A percentile compares a stretch with the other conserved stretches of the same genome.
Conservation (phyloP, 164 flowering plant genomes). For the Vitis cinerea region DNA sequence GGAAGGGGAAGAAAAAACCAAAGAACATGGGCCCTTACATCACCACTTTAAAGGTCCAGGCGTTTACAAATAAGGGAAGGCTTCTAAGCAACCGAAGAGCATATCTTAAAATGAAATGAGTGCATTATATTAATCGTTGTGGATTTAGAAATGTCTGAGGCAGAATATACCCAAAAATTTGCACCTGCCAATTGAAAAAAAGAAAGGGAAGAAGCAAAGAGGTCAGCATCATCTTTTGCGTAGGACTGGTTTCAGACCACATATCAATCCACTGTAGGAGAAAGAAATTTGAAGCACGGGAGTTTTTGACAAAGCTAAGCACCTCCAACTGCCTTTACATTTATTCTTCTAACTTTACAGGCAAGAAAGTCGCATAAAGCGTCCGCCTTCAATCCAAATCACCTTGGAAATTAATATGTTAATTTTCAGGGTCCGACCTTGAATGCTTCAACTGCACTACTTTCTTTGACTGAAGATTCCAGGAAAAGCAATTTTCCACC, state of each 20-base stretch:
- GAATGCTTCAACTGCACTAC: background rate
- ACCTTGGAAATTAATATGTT: background rate
- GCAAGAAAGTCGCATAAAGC: background rate
- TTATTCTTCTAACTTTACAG: background rate
- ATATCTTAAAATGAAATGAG: background rate
- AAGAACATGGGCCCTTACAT: background rate
- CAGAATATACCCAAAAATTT: background rate
- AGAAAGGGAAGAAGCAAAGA: background rate
- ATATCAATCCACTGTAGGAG: background rate
- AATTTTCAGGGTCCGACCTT: background rate
- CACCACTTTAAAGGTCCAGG: background rate
- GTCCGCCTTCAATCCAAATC: background rate
- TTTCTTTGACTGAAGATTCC: conserved; percentile 1
- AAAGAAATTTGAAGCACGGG: background rate
- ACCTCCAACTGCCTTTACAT: background rate
- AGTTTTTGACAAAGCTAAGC: background rate
- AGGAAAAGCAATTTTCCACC: background rate
- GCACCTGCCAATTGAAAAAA: background rate
- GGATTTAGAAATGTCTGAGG: background rate
- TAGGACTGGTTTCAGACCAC: background rate
- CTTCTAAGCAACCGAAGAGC: background rate
- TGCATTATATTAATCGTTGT: background rate
- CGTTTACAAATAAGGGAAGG: too few relatives aligned
- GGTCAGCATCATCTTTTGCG: background rate
- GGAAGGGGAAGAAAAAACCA: background rate